Evolutionary conservation across 495 filamentous ascomycete species (phyloP), one percentile per base, ranked within the genome.

Genomic region (Hypoxylon crocopeplum): DNA sequence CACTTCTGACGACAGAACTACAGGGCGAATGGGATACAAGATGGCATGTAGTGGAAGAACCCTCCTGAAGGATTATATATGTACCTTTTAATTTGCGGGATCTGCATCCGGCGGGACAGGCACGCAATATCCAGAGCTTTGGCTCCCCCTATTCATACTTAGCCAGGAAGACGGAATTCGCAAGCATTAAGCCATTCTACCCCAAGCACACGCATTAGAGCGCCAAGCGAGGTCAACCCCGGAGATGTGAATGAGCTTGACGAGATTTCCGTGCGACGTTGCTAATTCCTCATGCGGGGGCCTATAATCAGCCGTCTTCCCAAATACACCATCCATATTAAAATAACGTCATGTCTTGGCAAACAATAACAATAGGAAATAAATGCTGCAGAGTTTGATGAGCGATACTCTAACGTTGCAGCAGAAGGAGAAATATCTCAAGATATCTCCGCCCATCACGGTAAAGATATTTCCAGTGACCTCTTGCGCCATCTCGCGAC

Each of bases 341-440:
- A 66, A 69, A 66, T 69, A 66, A 66, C 66, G 66, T 41, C 62
- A 69, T 69, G 49, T 48, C 66, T 69, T 69, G 66, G 66, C 66
- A 45, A 32, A 21, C 17, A 17, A 34, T 48, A 37, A 41, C 30
- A 52, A 59, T 32, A 39, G 15, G 24, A 51, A 47, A 45, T 59
- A 41, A 44, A 48, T 30, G 40, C 46, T 40, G 52, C 56, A 50
- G 46, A 20, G 46, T 48, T 44, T 47, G 52, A 57, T 56, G 48
- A 38, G 30, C 36, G 8, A 39, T 21, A 56, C 39, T 36, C 33
- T 12, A 30, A 30, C 33, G 52, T 42, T 48, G 7, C 52, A 48
- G 27, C 25, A 21, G 33, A 22, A 53, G 30, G 48, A 34, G 16
- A 19, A 15, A 44, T 40, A 21, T 52, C 30, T 40, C 5, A 12